Evolutionary conservation across 2,329 filamentous ascomycete genomes (phyloP), one percentile per base, ranked within the genome.

Genomic region (Colletotrichum musicola): DNA sequence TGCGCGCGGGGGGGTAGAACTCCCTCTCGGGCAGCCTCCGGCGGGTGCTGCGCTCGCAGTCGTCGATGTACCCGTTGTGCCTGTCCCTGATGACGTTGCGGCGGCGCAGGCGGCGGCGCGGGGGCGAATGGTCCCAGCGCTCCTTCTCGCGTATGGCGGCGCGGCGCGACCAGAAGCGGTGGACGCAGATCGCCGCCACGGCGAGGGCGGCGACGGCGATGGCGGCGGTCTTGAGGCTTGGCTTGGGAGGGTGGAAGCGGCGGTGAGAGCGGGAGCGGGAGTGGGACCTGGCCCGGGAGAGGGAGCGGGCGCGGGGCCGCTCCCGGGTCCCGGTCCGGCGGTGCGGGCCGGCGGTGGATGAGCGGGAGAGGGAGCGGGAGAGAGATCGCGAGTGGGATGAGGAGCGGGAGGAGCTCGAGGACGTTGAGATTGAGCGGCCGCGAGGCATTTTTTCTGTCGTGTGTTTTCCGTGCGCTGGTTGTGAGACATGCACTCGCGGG

Each of bases 141-240:
- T 78, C 74, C 30, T 75, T 71, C 18, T 72, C 76, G 13, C 75
- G 74, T 61, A 77, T 71, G 20, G 75, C 40, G 49, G 74, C 69
- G 6, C 74, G 73, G 69, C 78, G 79, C 35, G 77, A 77, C 78
- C 79, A 81, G 70, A 78, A 72, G 62, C 77, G 78, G 70, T 77
- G 77, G 46, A 77, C 76, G 44, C 78, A 71, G 49, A 80, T 71
- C 12, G 78, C 74, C 25, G 77, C 78, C 38, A 80, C 73, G 38
- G 78, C 79, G 16, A 81, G 75, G 35, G 77, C 76, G 10, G 78
- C 78, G 35, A 81, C 69, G 25, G 80, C 72, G 12, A 76, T 71
- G 14, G 77, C 75, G 0, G 78, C 75, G 16, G 74, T 76, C 66
- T 79, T 78, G 68, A 79, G 71, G 62, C 55, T 22, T 7, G 30